A percentile compares a stretch with the other conserved stretches of the same genome.
Evolutionary conservation across 306 rosid species (phyloP).

Genomic region (Malus asiatica): DNA sequence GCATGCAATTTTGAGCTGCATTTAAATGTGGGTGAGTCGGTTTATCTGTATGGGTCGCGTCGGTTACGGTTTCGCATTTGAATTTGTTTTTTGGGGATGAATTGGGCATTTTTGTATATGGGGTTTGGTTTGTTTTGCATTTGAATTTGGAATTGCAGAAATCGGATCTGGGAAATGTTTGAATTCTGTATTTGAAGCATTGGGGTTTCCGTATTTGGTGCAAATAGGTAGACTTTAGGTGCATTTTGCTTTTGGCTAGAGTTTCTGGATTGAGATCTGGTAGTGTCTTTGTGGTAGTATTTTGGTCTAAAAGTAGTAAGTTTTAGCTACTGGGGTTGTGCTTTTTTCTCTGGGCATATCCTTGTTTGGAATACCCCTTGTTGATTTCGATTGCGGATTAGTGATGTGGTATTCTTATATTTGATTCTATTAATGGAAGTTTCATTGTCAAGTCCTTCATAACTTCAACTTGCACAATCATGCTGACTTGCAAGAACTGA

Average conservation of each 20-base stretch:
- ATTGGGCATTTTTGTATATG: conserved; percentile 14
- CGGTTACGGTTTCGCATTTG: conserved; percentile 25
- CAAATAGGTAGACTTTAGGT: conserved; percentile 15
- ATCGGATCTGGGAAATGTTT: conserved; percentile 61
- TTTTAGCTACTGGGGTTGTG: conserved; percentile 33
- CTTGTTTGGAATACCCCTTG: conserved; percentile 6
- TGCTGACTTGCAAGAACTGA: conserved; percentile 9
- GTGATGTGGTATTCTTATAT: conserved; percentile 24
- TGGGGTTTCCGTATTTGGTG: conserved; percentile 34
- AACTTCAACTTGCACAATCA: not conserved
- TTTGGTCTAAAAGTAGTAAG: conserved; percentile 24
- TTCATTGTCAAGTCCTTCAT: not conserved
- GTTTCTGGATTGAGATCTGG: conserved; percentile 50
- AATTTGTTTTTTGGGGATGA: conserved; percentile 33
- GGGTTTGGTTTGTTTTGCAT: conserved; percentile 25
- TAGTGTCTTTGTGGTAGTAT: conserved; percentile 22
- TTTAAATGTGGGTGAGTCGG: conserved; percentile 14
- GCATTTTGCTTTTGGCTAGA: conserved; percentile 11
- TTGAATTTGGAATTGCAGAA: conserved; percentile 33
- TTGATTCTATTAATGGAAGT: conserved; percentile 4
- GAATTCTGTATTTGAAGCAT: conserved; percentile 27
- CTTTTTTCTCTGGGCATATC: not conserved
- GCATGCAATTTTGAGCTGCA: conserved; percentile 23
- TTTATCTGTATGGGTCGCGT: conserved; percentile 20
- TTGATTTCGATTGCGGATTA: conserved; percentile 32